Conservation (phyloP, 768 basidiomycete species). For the Macrolepiota fuliginosa region DNA sequence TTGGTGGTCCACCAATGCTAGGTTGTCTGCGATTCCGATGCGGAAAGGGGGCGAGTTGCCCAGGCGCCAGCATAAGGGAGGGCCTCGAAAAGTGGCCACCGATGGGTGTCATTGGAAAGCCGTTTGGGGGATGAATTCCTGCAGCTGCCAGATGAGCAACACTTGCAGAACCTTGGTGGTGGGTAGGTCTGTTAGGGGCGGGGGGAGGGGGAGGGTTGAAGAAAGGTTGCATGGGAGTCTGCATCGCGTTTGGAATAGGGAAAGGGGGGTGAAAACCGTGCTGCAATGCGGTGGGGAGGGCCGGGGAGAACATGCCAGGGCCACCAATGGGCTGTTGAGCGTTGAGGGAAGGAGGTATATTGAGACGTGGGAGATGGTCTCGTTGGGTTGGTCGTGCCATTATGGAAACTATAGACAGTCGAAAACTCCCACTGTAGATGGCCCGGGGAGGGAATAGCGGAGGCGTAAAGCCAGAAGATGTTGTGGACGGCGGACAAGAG, state of each 20-base stretch:
- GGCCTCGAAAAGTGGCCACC: conserved; percentile 53
- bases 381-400: conserved; percentile 38
- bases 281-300: conserved; percentile 57
- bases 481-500: neutral
- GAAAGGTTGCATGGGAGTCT: conserved; percentile 75
- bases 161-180: conserved; percentile 57
- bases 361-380: conserved; percentile 56
- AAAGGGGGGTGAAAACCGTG: conserved; percentile 56
- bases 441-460: neutral
- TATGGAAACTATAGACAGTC: conserved; percentile 5
- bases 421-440: too few relatives aligned
- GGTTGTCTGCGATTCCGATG: conserved; percentile 52
- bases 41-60: conserved; percentile 48
- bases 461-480: conserved; percentile 1
- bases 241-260: conserved; percentile 47
- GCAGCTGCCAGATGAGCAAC: conserved; percentile 62
- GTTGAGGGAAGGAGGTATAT: conserved; percentile 50
- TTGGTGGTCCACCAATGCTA: conserved; percentile 86
- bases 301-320: conserved; percentile 62
- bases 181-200: conserved; percentile 51
- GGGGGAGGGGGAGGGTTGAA: conserved; percentile 50
- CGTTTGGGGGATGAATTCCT: conserved; percentile 53
- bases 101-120: conserved; percentile 56
- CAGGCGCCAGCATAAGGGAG: conserved; percentile 41
- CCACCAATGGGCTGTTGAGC: conserved; percentile 51